Evolutionary conservation across 1,284 basidiomycete species (phyloP), one percentile per base, ranked within the genome.

Genomic region (Chondrostereum purpureum): DNA sequence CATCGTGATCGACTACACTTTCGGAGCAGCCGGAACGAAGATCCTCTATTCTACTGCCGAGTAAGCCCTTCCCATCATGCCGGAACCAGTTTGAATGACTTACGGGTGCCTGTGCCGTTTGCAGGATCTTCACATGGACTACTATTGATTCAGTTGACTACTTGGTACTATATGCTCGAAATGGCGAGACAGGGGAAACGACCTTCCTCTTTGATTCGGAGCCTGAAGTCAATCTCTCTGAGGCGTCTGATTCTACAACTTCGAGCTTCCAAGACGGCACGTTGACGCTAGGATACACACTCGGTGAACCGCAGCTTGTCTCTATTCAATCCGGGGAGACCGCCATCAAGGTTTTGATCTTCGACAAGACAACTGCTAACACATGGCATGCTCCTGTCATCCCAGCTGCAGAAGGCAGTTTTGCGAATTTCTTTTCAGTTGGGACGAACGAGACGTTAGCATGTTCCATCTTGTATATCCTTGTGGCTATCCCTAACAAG

Each of bases 31-130:
- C 18, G 44, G 52, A 4, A 64, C 63, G 2, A 63, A 50, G 5
- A 60, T 75, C 3, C 46, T 73, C 13, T 75, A 74, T 54, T 71
- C 72, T 2, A 74, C 77, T 14, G 67, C 73, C 1, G 69, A 72
- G 63, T 72, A 62, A 22, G 66, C 67, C 8, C 13, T 23, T 19
- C 34, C 36, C 10, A 37, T 18, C 16, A 39, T 42, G 10, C 5
- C 16, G 10, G 42, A 4, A 20, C 21, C 14, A 21, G 27, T 43
- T 37, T 14, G 13, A 27, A 34, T 13, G 8, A 42, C 31, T 10
- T 35, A n/a, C n/a, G n/a, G n/a, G n/a, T n/a, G n/a, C n/a, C n/a
- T n/a, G n/a, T n/a, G n/a, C n/a, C n/a, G n/a, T 56, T 54, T 36
- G 42, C 56, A 65, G 74, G 53, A 61, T 73, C 35, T 63, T 74